Conservation (phyloP, 257 asterid genomes). For the Striga asiatica region DNA sequence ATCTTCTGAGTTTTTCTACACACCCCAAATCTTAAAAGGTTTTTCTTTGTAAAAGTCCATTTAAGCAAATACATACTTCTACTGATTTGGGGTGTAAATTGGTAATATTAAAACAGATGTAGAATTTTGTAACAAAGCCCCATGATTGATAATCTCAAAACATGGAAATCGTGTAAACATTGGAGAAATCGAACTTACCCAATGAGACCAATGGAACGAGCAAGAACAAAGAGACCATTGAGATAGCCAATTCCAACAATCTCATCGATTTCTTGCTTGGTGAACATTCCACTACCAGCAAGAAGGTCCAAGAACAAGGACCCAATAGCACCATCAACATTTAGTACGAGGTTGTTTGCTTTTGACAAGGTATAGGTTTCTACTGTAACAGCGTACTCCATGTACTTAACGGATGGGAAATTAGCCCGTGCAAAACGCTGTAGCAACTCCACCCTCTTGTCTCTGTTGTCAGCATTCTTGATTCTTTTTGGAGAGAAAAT, state of each 20-base stretch:
- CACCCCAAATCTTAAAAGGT: too few relatives aligned
- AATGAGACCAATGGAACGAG: slow-evolving; percentile 98
- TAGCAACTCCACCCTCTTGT: slow-evolving; percentile 86
- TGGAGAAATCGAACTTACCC: slow-evolving; percentile 50
- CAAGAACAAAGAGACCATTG: slow-evolving; percentile 93
- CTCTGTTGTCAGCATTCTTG: slow-evolving; percentile 99
- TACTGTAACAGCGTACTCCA: slow-evolving; percentile 98
- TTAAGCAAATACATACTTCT: too few relatives aligned
- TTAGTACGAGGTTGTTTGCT: slow-evolving; percentile 91
- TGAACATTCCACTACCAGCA: slow-evolving; percentile 98
- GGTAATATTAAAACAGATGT: too few relatives aligned
- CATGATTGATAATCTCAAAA: neutral
- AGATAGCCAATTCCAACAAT: slow-evolving; percentile 87
- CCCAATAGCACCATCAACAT: slow-evolving; percentile 98
- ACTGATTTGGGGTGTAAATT: too few relatives aligned
- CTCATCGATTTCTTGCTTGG: slow-evolving; percentile 89
- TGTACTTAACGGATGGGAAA: slow-evolving; percentile 92
- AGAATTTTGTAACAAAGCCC: neutral
- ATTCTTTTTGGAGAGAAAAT: slow-evolving; percentile 35
- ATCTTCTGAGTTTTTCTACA: too few relatives aligned
- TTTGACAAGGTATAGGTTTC: slow-evolving; percentile 91
- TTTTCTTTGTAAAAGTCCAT: too few relatives aligned
- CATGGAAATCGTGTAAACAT: neutral
- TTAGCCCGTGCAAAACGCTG: slow-evolving; percentile 77
- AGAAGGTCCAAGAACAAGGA: slow-evolving; percentile 96